A percentile compares a stretch with the other conserved stretches of the same genome.
These are phyloP conservation scores for Aulographum hederae DNA, from an alignment of 2,329 filamentous ascomycete species.

Conservation along the genomic window DNA sequence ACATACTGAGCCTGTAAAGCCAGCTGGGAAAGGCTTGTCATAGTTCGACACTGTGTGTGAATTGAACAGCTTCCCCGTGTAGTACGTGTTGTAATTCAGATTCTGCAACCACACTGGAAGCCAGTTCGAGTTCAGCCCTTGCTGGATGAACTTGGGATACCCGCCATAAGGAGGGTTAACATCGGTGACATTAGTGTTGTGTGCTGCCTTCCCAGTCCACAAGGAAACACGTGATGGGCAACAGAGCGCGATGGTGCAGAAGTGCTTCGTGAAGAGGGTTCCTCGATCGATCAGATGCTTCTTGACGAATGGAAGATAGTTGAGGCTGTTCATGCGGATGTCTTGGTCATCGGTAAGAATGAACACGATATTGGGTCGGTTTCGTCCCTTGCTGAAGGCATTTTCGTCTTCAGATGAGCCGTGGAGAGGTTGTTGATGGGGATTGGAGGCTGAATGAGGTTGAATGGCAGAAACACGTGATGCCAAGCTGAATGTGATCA, in stretches of 20 bases:
- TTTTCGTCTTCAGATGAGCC: too few relatives aligned
- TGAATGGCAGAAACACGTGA: too few relatives aligned
- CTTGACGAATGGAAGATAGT: slow-evolving; percentile 39
- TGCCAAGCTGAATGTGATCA: too few relatives aligned
- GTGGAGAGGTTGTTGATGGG: too few relatives aligned
- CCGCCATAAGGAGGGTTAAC: slow-evolving; percentile 35
- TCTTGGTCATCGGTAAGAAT: slow-evolving; percentile 6
- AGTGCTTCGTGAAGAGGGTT: slow-evolving; percentile 42
- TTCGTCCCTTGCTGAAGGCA: too few relatives aligned
- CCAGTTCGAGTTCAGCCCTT: slow-evolving; percentile 48
- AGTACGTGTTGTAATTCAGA: slow-evolving; percentile 52
- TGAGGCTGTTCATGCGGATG: slow-evolving; percentile 35
- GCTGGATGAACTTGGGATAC: slow-evolving; percentile 46
- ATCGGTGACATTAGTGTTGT: slow-evolving; percentile 54
- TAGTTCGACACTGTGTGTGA: slow-evolving; percentile 43
- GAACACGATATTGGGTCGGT: slow-evolving; percentile 6
- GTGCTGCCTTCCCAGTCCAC: slow-evolving; percentile 46
- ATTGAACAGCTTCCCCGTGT: slow-evolving; percentile 57
- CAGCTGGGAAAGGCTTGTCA: slow-evolving; percentile 34
- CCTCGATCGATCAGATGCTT: slow-evolving; percentile 39
- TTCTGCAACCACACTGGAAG: slow-evolving; percentile 54
- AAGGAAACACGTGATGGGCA: slow-evolving; percentile 48
- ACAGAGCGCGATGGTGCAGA: slow-evolving; percentile 46
- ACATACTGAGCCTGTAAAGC: slow-evolving; percentile 36
- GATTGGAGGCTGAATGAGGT: too few relatives aligned